Percentiles rank a stretch among this genome's conserved stretches.
These are phyloP conservation scores for Trametes hirsuta DNA, from an alignment of 1,284 basidiomycete genomes.

Conservation along the genomic window DNA sequence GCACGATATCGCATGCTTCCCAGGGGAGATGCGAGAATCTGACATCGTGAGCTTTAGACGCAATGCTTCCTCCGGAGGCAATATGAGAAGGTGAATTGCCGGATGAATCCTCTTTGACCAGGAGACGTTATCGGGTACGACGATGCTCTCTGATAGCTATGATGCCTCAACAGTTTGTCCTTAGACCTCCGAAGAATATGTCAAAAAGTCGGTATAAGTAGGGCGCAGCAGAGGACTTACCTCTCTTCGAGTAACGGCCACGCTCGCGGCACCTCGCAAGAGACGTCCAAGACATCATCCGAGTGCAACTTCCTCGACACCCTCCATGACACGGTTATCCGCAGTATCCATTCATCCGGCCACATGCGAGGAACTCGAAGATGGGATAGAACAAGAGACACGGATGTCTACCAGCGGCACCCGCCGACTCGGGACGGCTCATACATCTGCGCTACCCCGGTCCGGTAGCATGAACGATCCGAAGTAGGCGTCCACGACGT, in stretches of 20 bases:
- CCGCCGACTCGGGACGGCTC: background rate
- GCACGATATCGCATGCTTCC: background rate
- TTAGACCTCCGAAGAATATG: no score
- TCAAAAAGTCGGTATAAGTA: background rate
- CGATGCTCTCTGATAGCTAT: no score
- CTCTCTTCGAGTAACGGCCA: background rate
- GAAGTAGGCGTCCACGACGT: conserved; percentile 55
- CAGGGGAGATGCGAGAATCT: background rate
- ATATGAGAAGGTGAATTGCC: background rate
- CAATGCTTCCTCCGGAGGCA: background rate
- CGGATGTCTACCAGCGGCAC: background rate
- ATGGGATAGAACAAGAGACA: background rate
- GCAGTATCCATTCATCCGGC: background rate
- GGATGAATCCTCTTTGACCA: no score
- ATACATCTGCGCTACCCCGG: background rate
- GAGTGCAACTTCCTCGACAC: background rate
- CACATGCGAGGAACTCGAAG: background rate
- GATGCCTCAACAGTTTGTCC: no score
- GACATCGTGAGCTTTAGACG: background rate
- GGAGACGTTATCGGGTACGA: no score
- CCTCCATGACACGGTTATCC: background rate
- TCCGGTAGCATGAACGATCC: conserved; percentile 38
- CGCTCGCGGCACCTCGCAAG: background rate
- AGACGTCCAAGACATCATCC: background rate
- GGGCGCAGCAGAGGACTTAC: background rate